A percentile compares a stretch with the other conserved stretches of the same genome.
These are phyloP conservation scores for Pseudogymnoascus verrucosus DNA, from an alignment of 2,329 filamentous ascomycete species.

Conservation along the genomic window DNA sequence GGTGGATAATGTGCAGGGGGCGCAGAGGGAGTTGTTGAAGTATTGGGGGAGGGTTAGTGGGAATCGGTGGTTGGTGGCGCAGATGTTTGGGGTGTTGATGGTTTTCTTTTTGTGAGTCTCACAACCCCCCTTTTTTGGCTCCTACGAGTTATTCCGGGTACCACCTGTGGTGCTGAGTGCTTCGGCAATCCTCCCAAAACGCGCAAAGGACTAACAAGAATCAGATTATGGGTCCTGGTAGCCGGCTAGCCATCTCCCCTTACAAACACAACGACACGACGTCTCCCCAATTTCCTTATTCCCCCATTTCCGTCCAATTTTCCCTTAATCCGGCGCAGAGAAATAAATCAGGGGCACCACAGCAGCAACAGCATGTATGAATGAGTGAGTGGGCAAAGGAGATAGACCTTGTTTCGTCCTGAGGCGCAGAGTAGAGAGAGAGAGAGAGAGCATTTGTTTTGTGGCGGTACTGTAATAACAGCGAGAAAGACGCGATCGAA, in stretches of 20 bases:
- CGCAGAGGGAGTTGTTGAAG: conserved; percentile 89
- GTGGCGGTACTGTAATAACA: neutral
- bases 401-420: neutral
- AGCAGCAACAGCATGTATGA: neutral
- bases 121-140: neutral
- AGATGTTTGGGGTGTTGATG: conserved; percentile 86
- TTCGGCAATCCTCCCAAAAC: neutral
- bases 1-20: conserved; percentile 96
- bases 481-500: neutral
- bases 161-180: neutral
- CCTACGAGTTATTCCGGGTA: too few relatives aligned
- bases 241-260: neutral
- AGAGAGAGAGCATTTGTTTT: neutral
- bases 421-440: neutral
- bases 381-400: neutral
- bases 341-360: neutral
- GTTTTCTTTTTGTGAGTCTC: conserved; percentile 69
- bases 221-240: conserved; percentile 1
- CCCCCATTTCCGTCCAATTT: neutral
- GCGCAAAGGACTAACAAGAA: neutral
- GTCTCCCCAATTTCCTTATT: neutral
- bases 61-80: conserved; percentile 90
- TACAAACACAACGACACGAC: neutral
- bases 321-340: neutral
- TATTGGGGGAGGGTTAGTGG: conserved; percentile 93